These are phyloP conservation scores for Entomortierella chlamydospora DNA, from an alignment of 192 early-diverging fungal species.

Conservation along the genomic window DNA sequence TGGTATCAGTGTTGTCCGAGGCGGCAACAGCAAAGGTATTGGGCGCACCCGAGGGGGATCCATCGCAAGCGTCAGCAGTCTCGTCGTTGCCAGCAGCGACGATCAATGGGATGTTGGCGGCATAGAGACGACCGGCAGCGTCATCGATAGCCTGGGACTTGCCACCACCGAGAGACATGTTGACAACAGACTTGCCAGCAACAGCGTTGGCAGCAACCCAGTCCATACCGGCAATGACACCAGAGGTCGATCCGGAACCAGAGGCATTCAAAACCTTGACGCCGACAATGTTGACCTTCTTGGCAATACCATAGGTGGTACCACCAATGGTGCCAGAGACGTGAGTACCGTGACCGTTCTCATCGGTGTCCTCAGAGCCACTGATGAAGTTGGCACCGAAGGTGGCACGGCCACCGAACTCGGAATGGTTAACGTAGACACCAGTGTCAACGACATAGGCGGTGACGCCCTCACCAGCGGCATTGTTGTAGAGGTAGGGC, in stretches of 20 bases:
- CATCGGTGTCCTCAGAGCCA: constrained; percentile 51
- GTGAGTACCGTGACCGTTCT: constrained; percentile 76
- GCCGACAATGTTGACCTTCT: constrained; percentile 64
- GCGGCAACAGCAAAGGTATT: constrained; percentile 63
- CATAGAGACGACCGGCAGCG: constrained; percentile 57
- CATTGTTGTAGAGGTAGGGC: constrained; percentile 65
- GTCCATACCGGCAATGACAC: constrained; percentile 83
- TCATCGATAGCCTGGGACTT: constrained; percentile 58
- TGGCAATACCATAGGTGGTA: constrained; percentile 66
- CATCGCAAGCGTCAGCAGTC: constrained; percentile 63
- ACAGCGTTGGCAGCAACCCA: constrained; percentile 80
- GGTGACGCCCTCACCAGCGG: constrained; percentile 69
- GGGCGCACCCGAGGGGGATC: constrained; percentile 59
- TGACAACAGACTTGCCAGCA: constrained; percentile 69
- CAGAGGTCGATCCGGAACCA: constrained; percentile 54
- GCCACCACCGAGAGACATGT: constrained; percentile 71
- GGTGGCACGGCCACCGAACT: constrained; percentile 63
- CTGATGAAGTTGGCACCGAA: constrained; percentile 28
- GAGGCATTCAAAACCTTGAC: constrained; percentile 66
- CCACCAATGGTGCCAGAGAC: constrained; percentile 75
- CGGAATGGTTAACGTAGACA: constrained; percentile 55
- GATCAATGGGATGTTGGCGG: constrained; percentile 64
- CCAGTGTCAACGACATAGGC: constrained; percentile 76
- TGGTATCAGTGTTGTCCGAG: constrained; percentile 44
- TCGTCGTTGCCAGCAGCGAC: constrained; percentile 73